Conservation (phyloP, 176 grass and related monocot species). For the Leersia perrieri region DNA sequence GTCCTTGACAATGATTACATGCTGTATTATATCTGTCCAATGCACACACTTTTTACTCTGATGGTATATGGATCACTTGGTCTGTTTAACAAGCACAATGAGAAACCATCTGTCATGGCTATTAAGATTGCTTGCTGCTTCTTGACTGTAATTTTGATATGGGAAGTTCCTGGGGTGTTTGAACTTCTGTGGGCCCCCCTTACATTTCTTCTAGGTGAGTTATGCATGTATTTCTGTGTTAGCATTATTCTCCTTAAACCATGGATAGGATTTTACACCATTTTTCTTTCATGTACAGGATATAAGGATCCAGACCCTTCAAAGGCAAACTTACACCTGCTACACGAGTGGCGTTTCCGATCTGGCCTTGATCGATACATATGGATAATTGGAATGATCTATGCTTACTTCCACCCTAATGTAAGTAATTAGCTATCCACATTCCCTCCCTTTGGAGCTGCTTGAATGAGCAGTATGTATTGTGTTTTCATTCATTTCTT, state of each 20-base stretch:
- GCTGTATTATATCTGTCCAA: constrained; percentile 88
- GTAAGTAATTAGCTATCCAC: constrained; percentile 49
- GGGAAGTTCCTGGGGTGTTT: constrained; percentile 92
- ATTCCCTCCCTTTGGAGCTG: not conserved
- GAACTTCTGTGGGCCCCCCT: constrained; percentile 80
- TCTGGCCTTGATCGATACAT: constrained; percentile 96
- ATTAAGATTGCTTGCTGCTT: constrained; percentile 80
- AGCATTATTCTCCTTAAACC: constrained; percentile 1
- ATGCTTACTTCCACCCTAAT: constrained; percentile 96
- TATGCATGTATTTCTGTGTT: constrained; percentile 3
- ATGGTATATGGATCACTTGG: constrained; percentile 96
- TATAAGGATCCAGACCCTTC: constrained; percentile 86
- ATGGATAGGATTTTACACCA: not conserved
- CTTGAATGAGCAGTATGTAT: not conserved
- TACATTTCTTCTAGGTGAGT: constrained; percentile 81
- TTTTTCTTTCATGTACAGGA: constrained; percentile 45
- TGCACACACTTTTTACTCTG: constrained; percentile 82
- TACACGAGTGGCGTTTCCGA: constrained; percentile 97
- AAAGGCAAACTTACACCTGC: constrained; percentile 62
- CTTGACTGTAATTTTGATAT: constrained; percentile 81
- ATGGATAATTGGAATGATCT: constrained; percentile 99
- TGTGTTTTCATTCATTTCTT: not conserved
- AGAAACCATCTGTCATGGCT: constrained; percentile 76
- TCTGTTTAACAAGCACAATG: constrained; percentile 95
- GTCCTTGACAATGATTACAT: constrained; percentile 82